Evolutionary conservation across 2,329 filamentous ascomycete species (phyloP), one percentile per base, ranked within the genome.

Genomic region (Stagonosporopsis vannaccii): DNA sequence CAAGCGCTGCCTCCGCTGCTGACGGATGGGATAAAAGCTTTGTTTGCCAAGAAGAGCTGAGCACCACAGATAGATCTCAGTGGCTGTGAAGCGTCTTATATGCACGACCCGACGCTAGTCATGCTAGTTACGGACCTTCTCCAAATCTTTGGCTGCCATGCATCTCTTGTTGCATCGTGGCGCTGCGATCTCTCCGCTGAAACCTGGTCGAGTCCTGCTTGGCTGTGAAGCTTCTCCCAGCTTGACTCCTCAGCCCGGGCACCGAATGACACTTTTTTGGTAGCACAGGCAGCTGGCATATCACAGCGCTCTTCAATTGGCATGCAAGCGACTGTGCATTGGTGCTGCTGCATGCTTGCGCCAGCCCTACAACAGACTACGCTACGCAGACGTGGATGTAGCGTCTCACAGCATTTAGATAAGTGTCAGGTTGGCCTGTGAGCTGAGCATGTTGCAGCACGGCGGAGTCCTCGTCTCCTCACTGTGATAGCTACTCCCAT

Each of bases 181-280:
- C 49, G 48, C 35, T 33, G 43, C 36, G 28, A 40, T 28, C 22
- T 17, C 35, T 39, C 19, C 39, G 49, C 49, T 52, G 55, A 45
- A 53, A 56, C 36, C 47, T 36, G 46, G 47, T 37, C 49, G 36
- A 52, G 44, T 44, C 26, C 41, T 23, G 20, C 58, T 59, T 53
- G 55, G 51, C 54, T 23, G 6, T 30, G 52, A 59, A 63, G 61
- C 61, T 63, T 63, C 46, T 33, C 35, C 35, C 47, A 44, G 13
- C 45, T 55, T 62, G 36, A 48, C 58, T 50, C 20, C 32, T 53
- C 43, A 55, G 52, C 52, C 45, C 47, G 49, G 44, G 32, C 20
- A 26, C 25, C 17, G 28, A 40, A 15, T 51, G 35, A 26, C 39
- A 25, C 20, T 26, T 25, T 8, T 13, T 13, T 33, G 23, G 28